These are phyloP conservation scores for Yarrowia osloensis DNA, from an alignment of 805 yeast genomes.

Conservation along the genomic window DNA sequence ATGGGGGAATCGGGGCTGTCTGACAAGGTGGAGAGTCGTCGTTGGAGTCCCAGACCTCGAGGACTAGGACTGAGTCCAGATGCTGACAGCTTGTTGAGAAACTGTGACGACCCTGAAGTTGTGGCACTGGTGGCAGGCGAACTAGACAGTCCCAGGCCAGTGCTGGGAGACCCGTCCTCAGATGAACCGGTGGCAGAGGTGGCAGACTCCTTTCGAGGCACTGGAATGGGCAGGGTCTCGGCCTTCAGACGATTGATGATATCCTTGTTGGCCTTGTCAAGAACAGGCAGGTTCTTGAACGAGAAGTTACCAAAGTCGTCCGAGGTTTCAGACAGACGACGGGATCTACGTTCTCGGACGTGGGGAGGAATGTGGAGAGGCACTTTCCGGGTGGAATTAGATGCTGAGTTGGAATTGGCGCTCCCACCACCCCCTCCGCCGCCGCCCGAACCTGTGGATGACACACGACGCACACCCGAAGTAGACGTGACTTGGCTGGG, in stretches of 20 bases:
- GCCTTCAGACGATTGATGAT: constrained; percentile 81
- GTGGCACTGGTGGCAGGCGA: constrained; percentile 16
- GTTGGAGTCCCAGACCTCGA: constrained; percentile 5
- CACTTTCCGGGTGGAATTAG: constrained; percentile 33
- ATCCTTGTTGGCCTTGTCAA: constrained; percentile 93
- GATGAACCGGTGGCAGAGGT: constrained; percentile 16
- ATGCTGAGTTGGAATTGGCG: neutral
- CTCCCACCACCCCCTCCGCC: neutral
- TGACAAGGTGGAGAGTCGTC: constrained; percentile 6
- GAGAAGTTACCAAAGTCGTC: constrained; percentile 86
- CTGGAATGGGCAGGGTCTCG: constrained; percentile 57
- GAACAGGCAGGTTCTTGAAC: constrained; percentile 82
- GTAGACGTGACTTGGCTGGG: neutral
- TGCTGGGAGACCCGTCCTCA: constrained; percentile 14
- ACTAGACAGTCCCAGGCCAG: constrained; percentile 13
- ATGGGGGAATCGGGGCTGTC: constrained; percentile 18
- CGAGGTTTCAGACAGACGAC: constrained; percentile 60
- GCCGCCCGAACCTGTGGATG: neutral
- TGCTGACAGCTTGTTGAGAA: constrained; percentile 15
- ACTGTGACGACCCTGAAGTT: constrained; percentile 1
- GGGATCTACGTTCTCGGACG: constrained; percentile 66
- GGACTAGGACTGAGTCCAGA: constrained; percentile 23
- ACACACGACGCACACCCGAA: neutral
- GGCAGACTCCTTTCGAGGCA: constrained; percentile 14
- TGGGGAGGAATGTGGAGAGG: constrained; percentile 57